These are phyloP conservation scores for Moesziomyces globuligerus DNA, from an alignment of 1,284 basidiomycete species.

Conservation along the genomic window DNA sequence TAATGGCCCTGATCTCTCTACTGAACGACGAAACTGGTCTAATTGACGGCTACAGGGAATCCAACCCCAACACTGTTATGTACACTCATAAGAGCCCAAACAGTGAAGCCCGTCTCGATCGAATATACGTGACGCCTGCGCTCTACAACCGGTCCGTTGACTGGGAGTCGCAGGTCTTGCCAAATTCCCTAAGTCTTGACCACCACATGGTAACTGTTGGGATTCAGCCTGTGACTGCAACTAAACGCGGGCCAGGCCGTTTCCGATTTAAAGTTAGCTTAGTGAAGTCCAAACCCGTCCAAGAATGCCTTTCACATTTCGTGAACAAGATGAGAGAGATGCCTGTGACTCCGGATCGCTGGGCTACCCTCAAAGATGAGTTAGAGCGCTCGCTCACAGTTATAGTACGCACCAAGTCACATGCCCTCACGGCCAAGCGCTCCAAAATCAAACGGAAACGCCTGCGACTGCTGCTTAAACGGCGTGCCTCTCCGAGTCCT, in stretches of 20 bases:
- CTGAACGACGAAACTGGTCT: neutral
- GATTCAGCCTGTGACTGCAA: neutral
- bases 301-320: neutral
- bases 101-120: no score
- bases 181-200: constrained; percentile 1
- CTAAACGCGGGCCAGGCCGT: neutral
- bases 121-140: neutral
- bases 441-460: no score
- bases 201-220: neutral
- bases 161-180: neutral
- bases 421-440: no score
- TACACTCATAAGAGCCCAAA: no score
- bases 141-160: neutral
- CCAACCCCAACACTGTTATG: neutral
- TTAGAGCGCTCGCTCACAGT: no score
- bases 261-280: constrained; percentile 1
- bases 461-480: no score
- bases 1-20: neutral
- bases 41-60: neutral
- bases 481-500: no score
- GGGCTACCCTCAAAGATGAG: no score
- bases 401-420: no score
- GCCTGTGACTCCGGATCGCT: no score
- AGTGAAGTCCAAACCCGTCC: neutral
- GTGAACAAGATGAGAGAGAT: neutral